Conservation (phyloP, 345 rosid genomes). For the Acer campestre region DNA sequence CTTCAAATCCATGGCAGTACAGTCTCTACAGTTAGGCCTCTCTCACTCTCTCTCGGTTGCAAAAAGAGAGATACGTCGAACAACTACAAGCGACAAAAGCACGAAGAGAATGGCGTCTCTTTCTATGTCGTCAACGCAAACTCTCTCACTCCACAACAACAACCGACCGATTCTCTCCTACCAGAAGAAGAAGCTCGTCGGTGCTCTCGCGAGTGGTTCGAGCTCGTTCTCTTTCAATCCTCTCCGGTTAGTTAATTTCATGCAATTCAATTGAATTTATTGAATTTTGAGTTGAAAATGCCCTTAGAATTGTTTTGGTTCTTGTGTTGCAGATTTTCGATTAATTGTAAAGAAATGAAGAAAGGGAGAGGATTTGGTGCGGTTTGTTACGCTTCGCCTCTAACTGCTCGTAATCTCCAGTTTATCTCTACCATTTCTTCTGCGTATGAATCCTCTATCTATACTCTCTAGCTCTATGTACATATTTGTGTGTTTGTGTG, state of each 20-base stretch:
- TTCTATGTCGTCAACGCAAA: constrained; percentile 35
- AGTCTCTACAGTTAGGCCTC: neutral
- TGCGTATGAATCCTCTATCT: constrained; percentile 43
- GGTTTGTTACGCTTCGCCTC: constrained; percentile 64
- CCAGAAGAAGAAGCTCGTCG: constrained; percentile 12
- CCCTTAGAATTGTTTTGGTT: neutral
- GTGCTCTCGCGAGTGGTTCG: constrained; percentile 17
- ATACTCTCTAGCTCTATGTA: neutral
- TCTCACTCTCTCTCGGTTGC: neutral
- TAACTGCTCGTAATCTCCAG: constrained; percentile 57
- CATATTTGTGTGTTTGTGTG: neutral
- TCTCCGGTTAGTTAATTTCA: constrained; percentile 42
- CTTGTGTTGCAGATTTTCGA: constrained; percentile 39
- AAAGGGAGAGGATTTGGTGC: constrained; percentile 51
- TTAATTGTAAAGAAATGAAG: constrained; percentile 31
- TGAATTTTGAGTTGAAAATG: neutral
- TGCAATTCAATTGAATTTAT: neutral
- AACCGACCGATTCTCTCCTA: constrained; percentile 21
- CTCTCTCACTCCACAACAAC: constrained; percentile 32
- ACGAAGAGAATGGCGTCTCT: constrained; percentile 32
- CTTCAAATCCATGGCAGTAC: neutral
- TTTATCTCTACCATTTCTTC: constrained; percentile 74
- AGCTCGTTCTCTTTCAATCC: constrained; percentile 53
- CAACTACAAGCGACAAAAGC: neutral
- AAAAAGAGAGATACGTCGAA: constrained; percentile 2